phyloP scores from a whole-genome alignment of 1,284 basidiomycete species.

The Irpex rosettiformis region DNA sequence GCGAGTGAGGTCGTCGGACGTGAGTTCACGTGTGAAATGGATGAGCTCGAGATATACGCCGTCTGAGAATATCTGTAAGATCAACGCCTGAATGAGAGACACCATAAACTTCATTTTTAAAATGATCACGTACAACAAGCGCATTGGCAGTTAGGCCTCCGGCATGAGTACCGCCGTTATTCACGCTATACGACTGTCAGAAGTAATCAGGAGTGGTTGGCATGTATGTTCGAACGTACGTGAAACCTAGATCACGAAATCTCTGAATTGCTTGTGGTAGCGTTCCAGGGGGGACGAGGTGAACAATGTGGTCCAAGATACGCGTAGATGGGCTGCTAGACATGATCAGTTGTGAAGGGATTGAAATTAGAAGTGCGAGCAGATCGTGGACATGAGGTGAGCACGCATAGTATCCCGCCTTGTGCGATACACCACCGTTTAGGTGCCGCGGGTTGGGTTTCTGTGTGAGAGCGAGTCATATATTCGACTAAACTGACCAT shows the following conservation, averaged over 20 bases:
- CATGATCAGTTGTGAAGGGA: background rate
- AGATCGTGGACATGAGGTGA: too few relatives aligned
- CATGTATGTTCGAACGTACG: slow-evolving; percentile 33
- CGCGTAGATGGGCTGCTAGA: slow-evolving; percentile 35
- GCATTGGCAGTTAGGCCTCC: slow-evolving; percentile 61
- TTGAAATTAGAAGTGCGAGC: too few relatives aligned
- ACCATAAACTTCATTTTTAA: background rate
- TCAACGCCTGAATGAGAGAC: background rate
- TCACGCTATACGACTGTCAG: slow-evolving; percentile 39
- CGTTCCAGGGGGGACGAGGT: slow-evolving; percentile 60
- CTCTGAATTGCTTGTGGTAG: slow-evolving; percentile 46
- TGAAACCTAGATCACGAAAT: slow-evolving; percentile 63
- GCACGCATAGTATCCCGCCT: too few relatives aligned
- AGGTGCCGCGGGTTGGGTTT: too few relatives aligned
- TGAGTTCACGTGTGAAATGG: slow-evolving; percentile 53
- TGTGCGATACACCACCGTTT: too few relatives aligned
- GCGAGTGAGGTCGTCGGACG: slow-evolving; percentile 36
- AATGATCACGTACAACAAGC: slow-evolving; percentile 48
- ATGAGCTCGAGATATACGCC: slow-evolving; percentile 68
- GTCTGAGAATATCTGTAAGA: slow-evolving; percentile 48
- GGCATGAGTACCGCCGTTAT: slow-evolving; percentile 59
- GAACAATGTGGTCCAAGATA: slow-evolving; percentile 63
- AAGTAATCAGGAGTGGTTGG: too few relatives aligned
- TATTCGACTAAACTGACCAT: background rate
- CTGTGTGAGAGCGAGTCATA: background rate